A percentile compares a stretch with the other conserved stretches of the same genome.
These are phyloP conservation scores for Alopecurus myosuroides DNA, from an alignment of 176 grass and related monocot species.

Conservation along the genomic window DNA sequence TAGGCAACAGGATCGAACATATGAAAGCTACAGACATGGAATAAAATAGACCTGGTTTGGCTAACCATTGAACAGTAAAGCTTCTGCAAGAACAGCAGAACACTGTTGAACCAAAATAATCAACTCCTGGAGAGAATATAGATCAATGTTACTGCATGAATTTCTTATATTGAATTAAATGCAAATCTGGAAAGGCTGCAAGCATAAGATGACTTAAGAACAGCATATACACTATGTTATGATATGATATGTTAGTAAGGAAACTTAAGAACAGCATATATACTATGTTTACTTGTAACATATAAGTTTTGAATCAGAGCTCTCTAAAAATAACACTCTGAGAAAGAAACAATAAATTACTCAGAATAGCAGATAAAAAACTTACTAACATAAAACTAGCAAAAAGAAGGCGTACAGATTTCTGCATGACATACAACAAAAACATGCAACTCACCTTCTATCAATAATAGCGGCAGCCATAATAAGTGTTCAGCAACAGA, in stretches of 20 bases:
- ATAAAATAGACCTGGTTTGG: slow-evolving; percentile 18
- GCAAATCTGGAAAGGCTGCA: not conserved
- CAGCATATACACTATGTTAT: not conserved
- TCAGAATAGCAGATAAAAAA: not conserved
- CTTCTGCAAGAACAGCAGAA: not conserved
- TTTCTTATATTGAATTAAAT: not conserved
- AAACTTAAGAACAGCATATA: not conserved
- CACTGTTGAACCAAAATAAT: not conserved
- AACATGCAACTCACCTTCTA: slow-evolving; percentile 10
- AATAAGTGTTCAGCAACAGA: not conserved
- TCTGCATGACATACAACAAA: not conserved
- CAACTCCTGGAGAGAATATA: not conserved
- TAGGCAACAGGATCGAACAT: not conserved
- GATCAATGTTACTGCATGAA: not conserved
- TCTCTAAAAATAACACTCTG: not conserved
- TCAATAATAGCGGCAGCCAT: not conserved
- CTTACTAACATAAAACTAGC: not conserved
- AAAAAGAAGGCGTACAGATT: slow-evolving; percentile 1
- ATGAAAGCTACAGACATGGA: slow-evolving; percentile 5
- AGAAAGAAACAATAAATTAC: slow-evolving; percentile 5
- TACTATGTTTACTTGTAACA: not conserved
- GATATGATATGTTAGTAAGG: not conserved
- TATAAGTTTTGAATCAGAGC: not conserved
- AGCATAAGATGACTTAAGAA: slow-evolving; percentile 1
- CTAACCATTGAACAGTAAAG: not conserved